Evolutionary conservation across 208 protist genomes (phyloP).

Genomic region (Leishmania arabica): DNA sequence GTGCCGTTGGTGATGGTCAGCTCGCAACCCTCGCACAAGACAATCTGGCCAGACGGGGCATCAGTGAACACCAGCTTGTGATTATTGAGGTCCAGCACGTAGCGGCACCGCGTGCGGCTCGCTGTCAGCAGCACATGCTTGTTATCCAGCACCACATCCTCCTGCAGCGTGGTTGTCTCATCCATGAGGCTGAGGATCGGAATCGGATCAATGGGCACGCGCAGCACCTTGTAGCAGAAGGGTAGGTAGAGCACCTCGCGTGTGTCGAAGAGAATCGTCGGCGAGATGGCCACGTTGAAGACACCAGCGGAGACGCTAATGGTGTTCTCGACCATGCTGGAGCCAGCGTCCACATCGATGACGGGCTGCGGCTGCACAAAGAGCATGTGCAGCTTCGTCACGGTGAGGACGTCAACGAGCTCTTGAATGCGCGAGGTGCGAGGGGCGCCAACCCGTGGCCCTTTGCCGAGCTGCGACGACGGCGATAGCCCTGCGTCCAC

Average conservation of each 20-base stretch:
- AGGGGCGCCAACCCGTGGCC: not conserved
- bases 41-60: slow-evolving; percentile 58
- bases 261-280: slow-evolving; percentile 74
- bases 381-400: slow-evolving; percentile 29
- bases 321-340: slow-evolving; percentile 49
- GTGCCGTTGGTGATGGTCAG: slow-evolving; percentile 87
- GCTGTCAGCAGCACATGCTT: slow-evolving; percentile 72
- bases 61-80: slow-evolving; percentile 60
- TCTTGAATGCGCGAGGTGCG: slow-evolving; percentile 36
- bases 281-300: slow-evolving; percentile 56
- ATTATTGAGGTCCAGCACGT: slow-evolving; percentile 71
- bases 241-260: slow-evolving; percentile 78
- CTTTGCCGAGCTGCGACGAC: not conserved
- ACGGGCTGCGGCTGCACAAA: slow-evolving; percentile 20
- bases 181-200: slow-evolving; percentile 56
- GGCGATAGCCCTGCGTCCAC: not conserved
- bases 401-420: slow-evolving; percentile 35
- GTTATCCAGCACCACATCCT: slow-evolving; percentile 64
- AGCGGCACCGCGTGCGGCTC: slow-evolving; percentile 67
- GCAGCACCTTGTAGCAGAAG: slow-evolving; percentile 76
- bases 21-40: slow-evolving; percentile 78
- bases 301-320: slow-evolving; percentile 38
- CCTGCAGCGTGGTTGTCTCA: slow-evolving; percentile 50
- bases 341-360: slow-evolving; percentile 30
- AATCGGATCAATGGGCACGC: slow-evolving; percentile 59